Evolutionary conservation across 2,329 filamentous ascomycete species (phyloP), one percentile per base, ranked within the genome.

Genomic region (Phialophora tarda): DNA sequence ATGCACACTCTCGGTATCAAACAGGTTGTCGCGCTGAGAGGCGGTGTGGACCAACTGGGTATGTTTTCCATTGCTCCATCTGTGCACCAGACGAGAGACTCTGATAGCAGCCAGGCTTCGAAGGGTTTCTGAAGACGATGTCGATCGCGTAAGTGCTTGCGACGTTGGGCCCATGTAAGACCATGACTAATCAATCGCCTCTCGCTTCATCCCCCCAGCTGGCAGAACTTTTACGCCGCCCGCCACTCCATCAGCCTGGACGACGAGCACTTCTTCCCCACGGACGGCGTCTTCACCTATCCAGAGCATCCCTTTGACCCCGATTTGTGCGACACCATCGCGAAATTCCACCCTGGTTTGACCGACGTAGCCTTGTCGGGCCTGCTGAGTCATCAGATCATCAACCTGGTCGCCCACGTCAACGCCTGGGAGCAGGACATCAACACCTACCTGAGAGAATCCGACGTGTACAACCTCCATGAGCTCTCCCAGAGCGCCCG

Each of bases 1-100:
- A 63, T 67, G 65, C 65, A 67, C 32, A 67, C 65, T 7, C 60
- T 51, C n/a, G 65, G 55, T 10, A 67, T 67, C 60, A 63, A 48
- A 50, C 65, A 63, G 17, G 61, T 67, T 8, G 65, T 67, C 11
- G 28, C 50, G 11, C 58, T 67, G 21, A 26, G 65, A 26, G 65
- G 65, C 3, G 65, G 65, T 50, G 21, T 30, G 14, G 51, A 63
- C 41, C 56, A 51, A 32, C 44, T 67, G 44, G 65, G 65, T 67
- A 59, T 48, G 14, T 51, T 17, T 47, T 21, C 41, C 3, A 48
- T 4, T 24, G 10, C n/a, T 34, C 30, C n/a, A 48, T 54, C n/a
- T 28, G 12, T 50, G 26, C 24, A 32, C 17, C 28, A 7, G 5
- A 53, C 10, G 28, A 12, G 34, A 4, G 4, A 57, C 12, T 30